Conservation (phyloP, 305 asterid genomes). For the Fraxinus floribunda region DNA sequence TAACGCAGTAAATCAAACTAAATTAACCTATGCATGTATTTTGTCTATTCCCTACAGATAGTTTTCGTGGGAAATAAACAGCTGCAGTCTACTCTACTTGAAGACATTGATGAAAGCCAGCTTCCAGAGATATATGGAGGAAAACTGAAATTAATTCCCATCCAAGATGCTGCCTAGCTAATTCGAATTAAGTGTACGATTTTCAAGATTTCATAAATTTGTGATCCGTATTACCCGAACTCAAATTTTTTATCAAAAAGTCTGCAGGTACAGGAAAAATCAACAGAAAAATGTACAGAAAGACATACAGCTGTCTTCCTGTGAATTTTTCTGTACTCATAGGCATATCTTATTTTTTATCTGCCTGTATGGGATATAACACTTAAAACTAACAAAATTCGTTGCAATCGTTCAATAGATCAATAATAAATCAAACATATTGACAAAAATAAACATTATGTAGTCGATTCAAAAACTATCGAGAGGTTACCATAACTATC, state of each 20-base stretch:
- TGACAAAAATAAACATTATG: neutral
- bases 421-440: neutral
- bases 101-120: slow-evolving; percentile 71
- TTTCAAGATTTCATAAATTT: neutral
- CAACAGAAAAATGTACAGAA: too few species aligned
- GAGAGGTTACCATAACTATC: neutral
- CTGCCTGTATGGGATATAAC: neutral
- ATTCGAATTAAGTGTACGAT: neutral
- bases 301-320: too few species aligned
- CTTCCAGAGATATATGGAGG: slow-evolving; percentile 86
- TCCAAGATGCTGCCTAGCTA: slow-evolving; percentile 43
- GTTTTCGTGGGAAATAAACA: slow-evolving; percentile 62
- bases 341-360: too few species aligned
- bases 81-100: slow-evolving; percentile 48
- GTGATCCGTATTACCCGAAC: neutral
- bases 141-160: slow-evolving; percentile 60
- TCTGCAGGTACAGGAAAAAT: too few species aligned
- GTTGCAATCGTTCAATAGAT: neutral
- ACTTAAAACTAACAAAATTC: neutral
- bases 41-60: slow-evolving; percentile 36
- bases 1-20: neutral
- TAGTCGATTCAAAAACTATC: too few species aligned
- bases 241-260: too few species aligned
- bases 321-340: too few species aligned
- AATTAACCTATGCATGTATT: neutral